Base-by-base conservation (phyloP, 2,329 filamentous ascomycete genomes). In the Cercospora janseana region DNA sequence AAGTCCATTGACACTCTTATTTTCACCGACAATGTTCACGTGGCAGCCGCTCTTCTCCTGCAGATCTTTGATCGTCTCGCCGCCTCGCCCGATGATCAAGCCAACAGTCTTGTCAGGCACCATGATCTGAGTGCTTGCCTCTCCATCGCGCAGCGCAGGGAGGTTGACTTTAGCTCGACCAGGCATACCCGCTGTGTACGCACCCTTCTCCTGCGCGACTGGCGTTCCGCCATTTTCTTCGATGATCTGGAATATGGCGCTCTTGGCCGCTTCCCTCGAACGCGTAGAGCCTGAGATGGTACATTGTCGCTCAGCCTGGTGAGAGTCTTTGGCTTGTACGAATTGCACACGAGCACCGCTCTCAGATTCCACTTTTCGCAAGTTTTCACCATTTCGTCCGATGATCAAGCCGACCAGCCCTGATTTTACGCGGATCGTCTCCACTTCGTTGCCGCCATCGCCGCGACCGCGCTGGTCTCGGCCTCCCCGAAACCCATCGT, bases 31-130 rank as follows among this genome's bases (percentile, higher is more conserved):
- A 64, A 95, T 95, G 69, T 95, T 95, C 68, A 95, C 89, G 69
- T 95, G 91, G 68, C 90, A 95, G n/a, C 87, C 88, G 62, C 87
- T 93, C 55, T 88, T 80, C 69, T 95, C 90, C 71, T 95, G 91
- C 18, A 95, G 77, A 66, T 95, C 90, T 64, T 89, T 85, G 63
- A 95, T 95, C 1, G 90, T 95, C 72, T 95, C 90, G 52, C 90
- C 90, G 31, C 88, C 88, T 60, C 90, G 86, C n/a, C 90, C 90
- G 65, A 95, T 95, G 61, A 95, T 95, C 37, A 95, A 76, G 44
- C 90, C 90, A 53, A 95, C 90, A 6, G 90, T 95, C 63, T 89
- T 85, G 71, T 95, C 90, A 38, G 90, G 90, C 13, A 95, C 90
- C 87, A 95, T 93, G 63, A 95, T 94, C 70, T 95, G 88, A 66